A percentile compares a stretch with the other conserved stretches of the same genome.
phyloP scores from a whole-genome alignment of 2,329 filamentous ascomycete genomes.

The Aquanectria penicillioides region DNA sequence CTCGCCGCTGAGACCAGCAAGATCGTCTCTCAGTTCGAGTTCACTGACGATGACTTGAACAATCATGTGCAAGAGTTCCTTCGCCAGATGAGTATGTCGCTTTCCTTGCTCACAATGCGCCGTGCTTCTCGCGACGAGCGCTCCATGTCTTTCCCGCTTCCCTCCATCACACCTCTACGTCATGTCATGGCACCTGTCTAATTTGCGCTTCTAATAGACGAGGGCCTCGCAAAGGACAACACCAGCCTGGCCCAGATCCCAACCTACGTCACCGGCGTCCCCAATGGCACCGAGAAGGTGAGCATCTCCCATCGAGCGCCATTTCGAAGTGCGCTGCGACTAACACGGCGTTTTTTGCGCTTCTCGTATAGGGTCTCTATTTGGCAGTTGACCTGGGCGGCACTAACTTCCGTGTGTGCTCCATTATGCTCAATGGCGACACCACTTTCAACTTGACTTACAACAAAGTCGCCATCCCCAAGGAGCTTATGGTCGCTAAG shows the following conservation, averaged over 20 bases:
- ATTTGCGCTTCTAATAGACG: constrained; percentile 61
- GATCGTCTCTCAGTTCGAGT: constrained; percentile 87
- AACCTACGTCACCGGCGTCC: constrained; percentile 94
- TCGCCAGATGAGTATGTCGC: constrained; percentile 75
- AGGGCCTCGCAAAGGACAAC: constrained; percentile 81
- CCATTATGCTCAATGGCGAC: constrained; percentile 91
- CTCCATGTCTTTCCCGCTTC: constrained; percentile 12
- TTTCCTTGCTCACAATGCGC: constrained; percentile 2
- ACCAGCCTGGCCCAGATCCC: constrained; percentile 94
- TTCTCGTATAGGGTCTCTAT: constrained; percentile 79
- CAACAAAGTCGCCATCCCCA: constrained; percentile 91
- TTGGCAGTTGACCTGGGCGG: constrained; percentile 97
- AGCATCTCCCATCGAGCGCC: constrained; percentile 21
- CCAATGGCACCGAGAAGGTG: constrained; percentile 98
- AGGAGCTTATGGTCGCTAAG: constrained; percentile 88
- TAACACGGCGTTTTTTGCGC: constrained; percentile 19
- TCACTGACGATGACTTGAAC: constrained; percentile 80
- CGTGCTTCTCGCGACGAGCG: constrained; percentile 2
- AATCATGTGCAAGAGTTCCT: constrained; percentile 87
- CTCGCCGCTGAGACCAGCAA: constrained; percentile 78
- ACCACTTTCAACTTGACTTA: constrained; percentile 94
- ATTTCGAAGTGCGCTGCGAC: neutral
- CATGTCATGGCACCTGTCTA: constrained; percentile 19
- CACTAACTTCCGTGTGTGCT: constrained; percentile 98
- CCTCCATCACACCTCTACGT: constrained; percentile 14